Percentiles rank a stretch among this genome's conserved stretches.
These are phyloP conservation scores for Phalaenopsis aphrodite DNA, from an alignment of 106 monocot species.

Conservation along the genomic window DNA sequence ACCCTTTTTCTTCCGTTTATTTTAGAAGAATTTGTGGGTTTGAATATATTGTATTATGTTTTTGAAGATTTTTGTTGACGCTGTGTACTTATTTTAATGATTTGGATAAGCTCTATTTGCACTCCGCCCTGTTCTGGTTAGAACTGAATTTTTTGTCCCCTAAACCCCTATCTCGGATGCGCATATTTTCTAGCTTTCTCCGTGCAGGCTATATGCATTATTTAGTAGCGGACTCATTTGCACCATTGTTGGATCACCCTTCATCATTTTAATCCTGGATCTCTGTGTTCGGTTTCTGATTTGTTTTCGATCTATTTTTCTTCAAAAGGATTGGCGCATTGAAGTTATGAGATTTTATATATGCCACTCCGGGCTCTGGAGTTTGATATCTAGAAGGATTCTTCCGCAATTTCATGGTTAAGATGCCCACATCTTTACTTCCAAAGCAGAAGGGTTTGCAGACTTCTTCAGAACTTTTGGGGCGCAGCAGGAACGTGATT, in stretches of 20 bases:
- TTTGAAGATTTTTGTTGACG: too few relatives aligned
- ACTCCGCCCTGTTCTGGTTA: too few relatives aligned
- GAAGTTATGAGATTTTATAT: slow-evolving; percentile 6
- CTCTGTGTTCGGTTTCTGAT: neutral
- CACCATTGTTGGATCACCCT: neutral
- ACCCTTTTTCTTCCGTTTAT: too few relatives aligned
- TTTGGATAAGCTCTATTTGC: too few relatives aligned
- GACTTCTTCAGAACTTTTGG: slow-evolving; percentile 17
- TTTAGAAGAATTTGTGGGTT: too few relatives aligned
- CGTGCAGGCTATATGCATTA: too few relatives aligned
- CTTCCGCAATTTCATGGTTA: slow-evolving; percentile 4
- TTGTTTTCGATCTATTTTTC: neutral
- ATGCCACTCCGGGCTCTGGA: neutral
- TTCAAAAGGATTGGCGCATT: neutral
- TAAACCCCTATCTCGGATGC: too few relatives aligned
- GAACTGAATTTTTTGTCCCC: too few relatives aligned
- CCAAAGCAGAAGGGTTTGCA: slow-evolving; percentile 15
- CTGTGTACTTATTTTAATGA: too few relatives aligned
- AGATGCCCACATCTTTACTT: slow-evolving; percentile 19
- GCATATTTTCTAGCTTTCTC: too few relatives aligned
- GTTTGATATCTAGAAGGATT: neutral
- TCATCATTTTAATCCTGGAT: neutral
- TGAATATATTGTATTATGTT: too few relatives aligned
- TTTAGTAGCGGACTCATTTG: neutral
- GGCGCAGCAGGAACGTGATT: slow-evolving; percentile 14